Percentiles rank a stretch among this genome's conserved stretches.
Evolutionary conservation across 352 stramenopile species (phyloP).

Genomic region (Globisporangium carolinianum): DNA sequence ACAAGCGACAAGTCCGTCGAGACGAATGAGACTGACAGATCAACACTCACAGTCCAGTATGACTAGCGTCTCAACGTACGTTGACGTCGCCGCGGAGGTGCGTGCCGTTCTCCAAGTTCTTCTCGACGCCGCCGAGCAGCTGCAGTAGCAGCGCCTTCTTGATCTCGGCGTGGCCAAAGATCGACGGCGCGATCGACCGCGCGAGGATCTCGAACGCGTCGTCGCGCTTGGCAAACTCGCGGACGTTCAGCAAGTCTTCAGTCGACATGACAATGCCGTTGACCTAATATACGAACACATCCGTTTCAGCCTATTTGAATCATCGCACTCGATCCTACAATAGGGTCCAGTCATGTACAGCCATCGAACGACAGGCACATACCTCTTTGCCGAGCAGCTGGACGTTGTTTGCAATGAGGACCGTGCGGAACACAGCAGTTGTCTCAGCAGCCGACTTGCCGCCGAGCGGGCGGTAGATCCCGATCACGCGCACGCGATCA

Average conservation of each 20-base stretch:
- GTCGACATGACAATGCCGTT: constrained; percentile 89
- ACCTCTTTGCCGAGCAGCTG: constrained; percentile 91
- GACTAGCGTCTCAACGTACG: constrained; percentile 24
- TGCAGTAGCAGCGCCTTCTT: constrained; percentile 91
- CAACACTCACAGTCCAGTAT: too few relatives aligned
- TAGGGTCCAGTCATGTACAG: too few relatives aligned
- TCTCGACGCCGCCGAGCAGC: constrained; percentile 89
- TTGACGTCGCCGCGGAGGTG: constrained; percentile 99
- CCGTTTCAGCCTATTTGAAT: neutral
- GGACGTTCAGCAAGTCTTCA: constrained; percentile 91
- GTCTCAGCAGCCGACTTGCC: constrained; percentile 68
- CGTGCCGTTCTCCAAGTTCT: constrained; percentile 98
- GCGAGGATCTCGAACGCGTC: constrained; percentile 92
- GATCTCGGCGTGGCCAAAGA: constrained; percentile 97
- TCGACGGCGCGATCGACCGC: constrained; percentile 94
- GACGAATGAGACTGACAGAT: neutral
- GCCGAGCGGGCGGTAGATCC: constrained; percentile 92
- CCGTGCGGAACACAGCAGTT: constrained; percentile 93
- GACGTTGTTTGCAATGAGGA: constrained; percentile 96
- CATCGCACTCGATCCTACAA: neutral
- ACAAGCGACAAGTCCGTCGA: neutral
- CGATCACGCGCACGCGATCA: constrained; percentile 93
- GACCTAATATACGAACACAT: constrained; percentile 22
- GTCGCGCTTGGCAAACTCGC: constrained; percentile 85
- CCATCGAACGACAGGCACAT: neutral